Evolutionary conservation across 257 asterid genomes (phyloP).

Genomic region (Solanum virginianum): DNA sequence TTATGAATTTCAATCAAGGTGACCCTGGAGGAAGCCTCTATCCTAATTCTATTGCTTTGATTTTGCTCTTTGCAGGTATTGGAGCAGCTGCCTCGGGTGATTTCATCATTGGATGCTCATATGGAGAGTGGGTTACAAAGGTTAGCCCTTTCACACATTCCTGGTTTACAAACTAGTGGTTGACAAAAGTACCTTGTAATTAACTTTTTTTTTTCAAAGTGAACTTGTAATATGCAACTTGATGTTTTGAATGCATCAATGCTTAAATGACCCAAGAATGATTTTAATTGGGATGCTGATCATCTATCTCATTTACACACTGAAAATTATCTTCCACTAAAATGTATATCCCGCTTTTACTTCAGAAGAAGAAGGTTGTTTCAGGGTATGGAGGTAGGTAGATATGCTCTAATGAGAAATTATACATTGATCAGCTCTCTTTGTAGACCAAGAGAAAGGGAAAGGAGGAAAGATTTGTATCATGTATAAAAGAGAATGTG

Average conservation of each 20-base stretch:
- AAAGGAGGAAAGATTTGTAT: background rate
- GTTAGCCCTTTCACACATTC: slow-evolving; percentile 12
- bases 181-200: background rate
- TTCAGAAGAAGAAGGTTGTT: background rate
- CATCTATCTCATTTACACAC: background rate
- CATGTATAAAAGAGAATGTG: background rate
- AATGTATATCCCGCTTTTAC: background rate
- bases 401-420: background rate
- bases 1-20: background rate
- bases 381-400: background rate
- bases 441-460: background rate
- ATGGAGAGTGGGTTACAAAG: slow-evolving; percentile 61
- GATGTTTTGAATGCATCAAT: background rate
- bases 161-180: background rate
- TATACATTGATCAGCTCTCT: background rate
- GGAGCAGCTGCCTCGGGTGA: slow-evolving; percentile 68
- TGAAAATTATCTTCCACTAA: background rate
- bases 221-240: background rate
- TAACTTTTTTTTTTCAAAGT: background rate
- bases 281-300: background rate
- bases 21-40: background rate
- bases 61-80: slow-evolving; percentile 29
- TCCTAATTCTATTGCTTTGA: slow-evolving; percentile 1
- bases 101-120: slow-evolving; percentile 68
- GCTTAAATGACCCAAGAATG: background rate